phyloP scores from a whole-genome alignment of 768 basidiomycete species.

The Suillus weaverae region DNA sequence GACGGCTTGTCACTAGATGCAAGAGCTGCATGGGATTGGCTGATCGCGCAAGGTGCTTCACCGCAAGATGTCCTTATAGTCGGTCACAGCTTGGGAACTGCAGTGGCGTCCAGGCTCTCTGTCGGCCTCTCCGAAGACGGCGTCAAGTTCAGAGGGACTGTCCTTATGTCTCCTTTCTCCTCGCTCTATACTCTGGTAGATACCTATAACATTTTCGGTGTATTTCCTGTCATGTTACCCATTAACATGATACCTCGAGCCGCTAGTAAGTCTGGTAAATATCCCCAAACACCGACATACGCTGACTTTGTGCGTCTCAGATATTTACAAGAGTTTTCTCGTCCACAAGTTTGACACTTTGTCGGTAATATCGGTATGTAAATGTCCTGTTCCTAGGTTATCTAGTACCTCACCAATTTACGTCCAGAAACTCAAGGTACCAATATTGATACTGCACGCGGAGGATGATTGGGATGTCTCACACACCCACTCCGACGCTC shows the following conservation, averaged over 20 bases:
- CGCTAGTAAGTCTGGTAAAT: slow-evolving; percentile 49
- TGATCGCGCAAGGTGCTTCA: slow-evolving; percentile 56
- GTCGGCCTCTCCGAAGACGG: slow-evolving; percentile 48
- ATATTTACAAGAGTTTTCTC: slow-evolving; percentile 53
- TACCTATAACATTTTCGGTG: slow-evolving; percentile 63
- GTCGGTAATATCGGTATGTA: slow-evolving; percentile 55
- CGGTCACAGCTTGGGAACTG: slow-evolving; percentile 91
- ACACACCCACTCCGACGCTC: slow-evolving; percentile 59
- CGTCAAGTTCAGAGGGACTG: slow-evolving; percentile 45
- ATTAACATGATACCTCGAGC: slow-evolving; percentile 61
- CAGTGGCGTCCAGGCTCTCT: slow-evolving; percentile 56
- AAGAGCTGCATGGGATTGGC: slow-evolving; percentile 78
- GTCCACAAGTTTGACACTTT: slow-evolving; percentile 64
- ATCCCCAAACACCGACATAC: not conserved
- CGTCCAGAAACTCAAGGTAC: slow-evolving; percentile 60
- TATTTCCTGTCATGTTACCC: slow-evolving; percentile 72
- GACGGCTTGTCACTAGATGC: slow-evolving; percentile 73
- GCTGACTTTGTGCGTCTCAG: slow-evolving; percentile 21
- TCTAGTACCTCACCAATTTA: not conserved
- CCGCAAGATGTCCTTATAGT: slow-evolving; percentile 66
- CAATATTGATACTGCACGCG: slow-evolving; percentile 74
- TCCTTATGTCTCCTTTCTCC: slow-evolving; percentile 58
- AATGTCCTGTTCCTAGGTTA: not conserved
- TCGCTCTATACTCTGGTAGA: slow-evolving; percentile 60
- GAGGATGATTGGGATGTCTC: slow-evolving; percentile 76